A percentile compares a stretch with the other conserved stretches of the same genome.
phyloP scores from a whole-genome alignment of 2,329 filamentous ascomycete genomes.

The Curvularia hawaiiensis region DNA sequence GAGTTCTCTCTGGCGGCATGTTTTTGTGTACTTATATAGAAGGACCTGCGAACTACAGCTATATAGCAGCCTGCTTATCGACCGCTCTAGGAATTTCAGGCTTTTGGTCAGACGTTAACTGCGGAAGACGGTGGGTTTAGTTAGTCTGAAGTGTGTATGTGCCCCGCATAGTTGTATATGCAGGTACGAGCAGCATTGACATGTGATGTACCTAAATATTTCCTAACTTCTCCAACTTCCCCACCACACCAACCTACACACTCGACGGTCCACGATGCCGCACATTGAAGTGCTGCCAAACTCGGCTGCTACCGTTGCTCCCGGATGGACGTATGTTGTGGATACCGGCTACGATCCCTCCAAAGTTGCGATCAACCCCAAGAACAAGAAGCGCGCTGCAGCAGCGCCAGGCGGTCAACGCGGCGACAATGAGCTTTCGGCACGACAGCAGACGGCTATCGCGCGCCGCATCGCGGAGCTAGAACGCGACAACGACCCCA shows the following conservation, averaged over 20 bases:
- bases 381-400: constrained; percentile 70
- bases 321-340: constrained; percentile 92
- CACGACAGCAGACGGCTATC: constrained; percentile 82
- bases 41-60: background rate
- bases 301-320: constrained; percentile 70
- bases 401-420: constrained; percentile 37
- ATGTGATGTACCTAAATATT: constrained; percentile 17
- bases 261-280: constrained; percentile 54
- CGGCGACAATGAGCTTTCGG: constrained; percentile 67
- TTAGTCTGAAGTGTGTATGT: constrained; percentile 3
- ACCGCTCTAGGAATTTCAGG: background rate
- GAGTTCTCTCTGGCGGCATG: constrained; percentile 22
- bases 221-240: constrained; percentile 14
- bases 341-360: constrained; percentile 69
- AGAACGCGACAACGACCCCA: constrained; percentile 71
- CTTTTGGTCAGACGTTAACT: background rate
- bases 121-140: background rate
- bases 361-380: constrained; percentile 58
- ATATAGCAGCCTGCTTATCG: background rate
- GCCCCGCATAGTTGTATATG: constrained; percentile 18
- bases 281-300: constrained; percentile 82
- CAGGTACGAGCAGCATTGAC: constrained; percentile 16
- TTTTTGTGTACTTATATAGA: background rate
- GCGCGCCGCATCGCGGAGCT: constrained; percentile 82
- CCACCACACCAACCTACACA: constrained; percentile 11